Percentiles rank a stretch among this genome's conserved stretches.
Conservation (phyloP, 495 filamentous ascomycete species). For the Talaromyces ruber region DNA sequence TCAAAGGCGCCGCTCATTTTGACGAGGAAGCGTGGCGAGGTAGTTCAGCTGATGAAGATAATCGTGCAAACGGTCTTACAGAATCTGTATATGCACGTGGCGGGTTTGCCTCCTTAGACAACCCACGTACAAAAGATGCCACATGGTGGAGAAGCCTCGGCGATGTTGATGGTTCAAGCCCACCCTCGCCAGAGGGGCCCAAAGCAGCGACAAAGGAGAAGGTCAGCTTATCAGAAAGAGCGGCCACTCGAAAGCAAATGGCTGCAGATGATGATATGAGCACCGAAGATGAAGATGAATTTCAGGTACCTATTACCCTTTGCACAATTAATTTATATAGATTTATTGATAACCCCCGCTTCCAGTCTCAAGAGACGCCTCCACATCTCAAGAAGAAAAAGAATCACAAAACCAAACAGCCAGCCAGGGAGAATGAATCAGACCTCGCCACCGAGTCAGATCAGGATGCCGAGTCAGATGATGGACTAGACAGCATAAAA, state of each 20-base stretch:
- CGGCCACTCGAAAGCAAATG: not conserved
- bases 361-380: conserved; percentile 31
- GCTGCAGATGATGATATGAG: not conserved
- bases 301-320: conserved; percentile 21
- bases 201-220: not conserved
- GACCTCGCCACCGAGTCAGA: conserved; percentile 1
- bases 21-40: conserved; percentile 32
- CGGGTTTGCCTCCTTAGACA: not conserved
- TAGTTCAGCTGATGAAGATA: not conserved
- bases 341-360: not conserved
- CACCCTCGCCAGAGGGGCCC: not conserved
- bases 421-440: not conserved
- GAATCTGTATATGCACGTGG: not conserved
- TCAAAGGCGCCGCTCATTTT: conserved; percentile 40
- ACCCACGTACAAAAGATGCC: conserved; percentile 10
- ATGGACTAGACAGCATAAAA: not conserved
- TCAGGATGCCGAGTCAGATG: conserved; percentile 9
- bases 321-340: not conserved
- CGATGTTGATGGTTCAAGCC: not conserved
- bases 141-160: conserved; percentile 33
- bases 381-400: conserved; percentile 18
- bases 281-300: conserved; percentile 13
- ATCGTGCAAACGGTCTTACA: not conserved
- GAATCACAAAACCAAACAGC: conserved; percentile 1
- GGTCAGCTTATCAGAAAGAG: not conserved